Percentiles rank a stretch among this genome's conserved stretches.
Conservation (phyloP, 768 basidiomycete genomes). For the Cystobasidium ongulense region DNA sequence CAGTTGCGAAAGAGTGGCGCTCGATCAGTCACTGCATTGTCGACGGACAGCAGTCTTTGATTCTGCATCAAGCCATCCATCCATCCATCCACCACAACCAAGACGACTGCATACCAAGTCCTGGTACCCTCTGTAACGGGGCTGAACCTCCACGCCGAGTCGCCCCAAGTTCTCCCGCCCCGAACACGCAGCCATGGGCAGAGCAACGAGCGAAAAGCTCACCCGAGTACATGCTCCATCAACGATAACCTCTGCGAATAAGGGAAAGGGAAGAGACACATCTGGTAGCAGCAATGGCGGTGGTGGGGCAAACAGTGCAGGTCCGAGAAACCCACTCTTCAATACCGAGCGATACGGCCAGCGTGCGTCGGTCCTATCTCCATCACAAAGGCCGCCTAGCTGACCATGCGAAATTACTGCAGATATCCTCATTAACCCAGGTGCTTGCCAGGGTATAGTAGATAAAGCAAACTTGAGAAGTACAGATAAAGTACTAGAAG, state of each 20-base stretch:
- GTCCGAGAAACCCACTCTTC: constrained; percentile 70
- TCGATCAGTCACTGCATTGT: too few species aligned
- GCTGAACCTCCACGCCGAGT: neutral
- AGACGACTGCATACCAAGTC: too few species aligned
- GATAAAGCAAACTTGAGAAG: constrained; percentile 77
- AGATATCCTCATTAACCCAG: constrained; percentile 82
- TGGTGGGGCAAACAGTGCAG: neutral
- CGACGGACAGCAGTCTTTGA: too few species aligned
- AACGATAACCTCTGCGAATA: constrained; percentile 23
- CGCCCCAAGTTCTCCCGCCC: neutral
- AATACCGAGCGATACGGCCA: constrained; percentile 58
- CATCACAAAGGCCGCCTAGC: neutral
- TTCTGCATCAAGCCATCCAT: too few species aligned
- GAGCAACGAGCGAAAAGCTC: constrained; percentile 68
- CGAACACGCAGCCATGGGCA: constrained; percentile 56
- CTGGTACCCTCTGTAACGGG: too few species aligned
- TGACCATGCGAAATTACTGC: neutral
- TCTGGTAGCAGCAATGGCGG: neutral
- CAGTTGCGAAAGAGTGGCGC: too few species aligned
- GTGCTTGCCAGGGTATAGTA: constrained; percentile 64
- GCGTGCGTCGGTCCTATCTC: neutral
- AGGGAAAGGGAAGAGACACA: constrained; percentile 10
- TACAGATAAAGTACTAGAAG: constrained; percentile 92
- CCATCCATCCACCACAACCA: too few species aligned
- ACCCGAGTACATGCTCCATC: constrained; percentile 48